Percentiles rank a stretch among this genome's conserved stretches.
Conservation (phyloP, 768 basidiomycete genomes). For the Candolleomyces efflorescens region DNA sequence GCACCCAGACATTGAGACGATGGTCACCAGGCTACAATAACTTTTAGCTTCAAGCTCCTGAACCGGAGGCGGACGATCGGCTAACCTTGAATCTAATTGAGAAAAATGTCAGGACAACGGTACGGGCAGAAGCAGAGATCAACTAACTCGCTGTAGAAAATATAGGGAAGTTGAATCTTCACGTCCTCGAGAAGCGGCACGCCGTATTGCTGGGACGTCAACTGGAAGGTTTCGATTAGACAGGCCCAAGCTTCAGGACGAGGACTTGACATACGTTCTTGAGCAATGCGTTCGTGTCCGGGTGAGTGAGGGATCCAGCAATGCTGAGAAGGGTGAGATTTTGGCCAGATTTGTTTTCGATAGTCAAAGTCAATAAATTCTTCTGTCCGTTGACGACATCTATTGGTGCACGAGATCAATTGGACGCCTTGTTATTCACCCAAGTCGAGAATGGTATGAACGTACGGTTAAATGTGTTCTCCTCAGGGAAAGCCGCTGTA, state of each 20-base stretch:
- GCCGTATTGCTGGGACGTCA: slow-evolving; percentile 51
- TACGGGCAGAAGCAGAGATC: neutral
- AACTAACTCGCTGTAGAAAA: slow-evolving; percentile 80
- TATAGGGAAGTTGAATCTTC: slow-evolving; percentile 64
- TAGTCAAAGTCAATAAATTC: slow-evolving; percentile 57
- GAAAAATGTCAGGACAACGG: slow-evolving; percentile 3
- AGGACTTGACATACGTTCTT: slow-evolving; percentile 53
- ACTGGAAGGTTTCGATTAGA: slow-evolving; percentile 33
- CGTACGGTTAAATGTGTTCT: slow-evolving; percentile 76
- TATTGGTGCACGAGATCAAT: slow-evolving; percentile 20
- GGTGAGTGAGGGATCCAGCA: slow-evolving; percentile 64
- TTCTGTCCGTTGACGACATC: slow-evolving; percentile 83
- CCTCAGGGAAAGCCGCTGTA: slow-evolving; percentile 60
- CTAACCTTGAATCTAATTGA: slow-evolving; percentile 56
- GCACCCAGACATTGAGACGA: slow-evolving; percentile 72
- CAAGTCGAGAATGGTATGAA: slow-evolving; percentile 15
- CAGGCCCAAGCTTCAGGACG: neutral
- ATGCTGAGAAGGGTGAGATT: slow-evolving; percentile 66
- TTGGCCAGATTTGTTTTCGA: slow-evolving; percentile 74
- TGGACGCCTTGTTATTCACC: slow-evolving; percentile 13
- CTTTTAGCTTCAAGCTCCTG: slow-evolving; percentile 4
- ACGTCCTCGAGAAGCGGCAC: slow-evolving; percentile 49
- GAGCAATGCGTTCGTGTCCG: slow-evolving; percentile 56
- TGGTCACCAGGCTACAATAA: slow-evolving; percentile 64
- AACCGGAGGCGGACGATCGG: neutral